Base-by-base conservation (phyloP, 352 stramenopile genomes). In the Thalassiosira livingstoniorum region DNA sequence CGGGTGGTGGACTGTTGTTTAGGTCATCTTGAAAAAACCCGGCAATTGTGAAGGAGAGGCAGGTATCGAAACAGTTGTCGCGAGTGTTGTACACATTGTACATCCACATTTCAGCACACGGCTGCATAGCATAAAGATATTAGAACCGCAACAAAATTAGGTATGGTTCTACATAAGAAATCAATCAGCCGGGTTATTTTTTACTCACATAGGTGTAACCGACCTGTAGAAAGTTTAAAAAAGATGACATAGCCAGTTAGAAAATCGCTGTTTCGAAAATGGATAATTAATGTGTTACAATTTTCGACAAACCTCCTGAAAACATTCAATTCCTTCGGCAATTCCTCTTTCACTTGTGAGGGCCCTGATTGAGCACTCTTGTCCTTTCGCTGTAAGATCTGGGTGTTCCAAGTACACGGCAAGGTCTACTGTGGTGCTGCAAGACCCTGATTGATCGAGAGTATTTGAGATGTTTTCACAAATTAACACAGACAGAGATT, bases 41-140 rank as follows among this genome's bases (percentile, higher is more conserved):
- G 7, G 15, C 7, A 47, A 62, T 35, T 11, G 60, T 67, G 45
- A 72, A 72, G 21, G 60, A 13, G 25, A 72, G 29, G 23, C 64
- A 72, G n/a, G 31, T 54, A n/a, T 62, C 37, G n/a, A 72, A 61
- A 42, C 64, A 72, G 25, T 72, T 18, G 45, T 72, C 64, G 7
- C 64, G 34, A 25, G 64, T 72, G 2, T 62, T 11, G 39, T 45
- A 72, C 2, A 57, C 64, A 42, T 72, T 72, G 42, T 72, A 27
- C 54, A 62, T 62, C 54, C 54, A 68, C 61, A 68, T 68, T 7
- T 35, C 31, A 10, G 61, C 61, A 31, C 61, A 68, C 31, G 10
- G 32, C 21, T 53, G 2, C 23, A 23, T 51, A 51, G n/a, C 31
- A 63, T n/a, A n/a, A 51, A 51, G 42, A 51, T 18, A 51, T 7